phyloP scores from a whole-genome alignment of 495 filamentous ascomycete genomes.

The Collariella sp. region DNA sequence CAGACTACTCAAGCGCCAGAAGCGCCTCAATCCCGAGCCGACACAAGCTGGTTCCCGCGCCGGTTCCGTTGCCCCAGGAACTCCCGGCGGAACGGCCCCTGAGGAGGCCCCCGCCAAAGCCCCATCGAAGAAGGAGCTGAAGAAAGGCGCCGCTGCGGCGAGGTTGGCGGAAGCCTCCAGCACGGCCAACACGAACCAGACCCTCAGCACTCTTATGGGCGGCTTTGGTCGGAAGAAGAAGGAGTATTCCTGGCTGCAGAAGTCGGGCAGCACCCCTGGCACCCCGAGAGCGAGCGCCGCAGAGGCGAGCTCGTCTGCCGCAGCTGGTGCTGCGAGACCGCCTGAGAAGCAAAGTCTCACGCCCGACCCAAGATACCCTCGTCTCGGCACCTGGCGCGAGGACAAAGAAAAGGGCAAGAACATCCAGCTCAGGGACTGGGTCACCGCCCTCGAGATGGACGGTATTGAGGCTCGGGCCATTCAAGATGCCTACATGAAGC shows the following conservation, averaged over 20 bases:
- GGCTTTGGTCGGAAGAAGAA: constrained; percentile 49
- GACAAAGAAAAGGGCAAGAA: constrained; percentile 51
- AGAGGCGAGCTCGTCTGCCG: constrained; percentile 21
- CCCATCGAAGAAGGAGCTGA: constrained; percentile 50
- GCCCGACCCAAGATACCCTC: constrained; percentile 27
- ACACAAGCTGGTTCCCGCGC: constrained; percentile 31
- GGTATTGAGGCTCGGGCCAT: constrained; percentile 47
- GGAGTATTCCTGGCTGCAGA: constrained; percentile 51
- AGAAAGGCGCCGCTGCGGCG: constrained; percentile 48
- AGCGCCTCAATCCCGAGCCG: constrained; percentile 37
- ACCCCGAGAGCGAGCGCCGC: constrained; percentile 33
- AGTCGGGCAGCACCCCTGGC: constrained; percentile 36
- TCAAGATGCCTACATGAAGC: constrained; percentile 43
- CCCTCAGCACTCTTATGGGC: constrained; percentile 44
- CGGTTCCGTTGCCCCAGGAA: constrained; percentile 41
- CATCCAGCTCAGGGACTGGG: constrained; percentile 64
- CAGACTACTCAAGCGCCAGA: constrained; percentile 40
- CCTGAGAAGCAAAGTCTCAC: constrained; percentile 28
- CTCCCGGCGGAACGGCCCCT: constrained; percentile 38
- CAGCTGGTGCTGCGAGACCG: background rate
- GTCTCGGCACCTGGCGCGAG: constrained; percentile 56
- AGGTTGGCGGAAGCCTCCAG: constrained; percentile 45
- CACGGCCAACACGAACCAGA: constrained; percentile 48
- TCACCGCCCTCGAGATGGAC: constrained; percentile 54
- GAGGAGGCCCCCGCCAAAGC: constrained; percentile 36